These are phyloP conservation scores for Silene uniflora DNA, from an alignment of 148 eudicot species.

Conservation along the genomic window DNA sequence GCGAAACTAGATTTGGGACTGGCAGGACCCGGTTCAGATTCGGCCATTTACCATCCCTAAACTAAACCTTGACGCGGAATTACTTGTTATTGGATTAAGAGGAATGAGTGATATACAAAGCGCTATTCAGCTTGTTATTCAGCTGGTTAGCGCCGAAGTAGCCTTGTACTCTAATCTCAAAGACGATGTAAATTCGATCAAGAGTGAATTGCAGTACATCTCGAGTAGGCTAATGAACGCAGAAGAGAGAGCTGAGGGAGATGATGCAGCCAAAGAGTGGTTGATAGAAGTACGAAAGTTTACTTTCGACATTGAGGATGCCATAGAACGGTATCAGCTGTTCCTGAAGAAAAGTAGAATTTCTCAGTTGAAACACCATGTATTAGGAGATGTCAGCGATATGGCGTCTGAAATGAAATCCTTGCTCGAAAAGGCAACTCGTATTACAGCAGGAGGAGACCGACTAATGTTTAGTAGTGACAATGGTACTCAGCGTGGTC, in stretches of 20 bases:
- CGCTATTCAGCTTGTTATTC: background rate
- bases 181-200: constrained; percentile 4
- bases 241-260: constrained; percentile 20
- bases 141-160: background rate
- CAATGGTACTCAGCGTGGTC: background rate
- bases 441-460: background rate
- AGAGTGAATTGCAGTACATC: constrained; percentile 9
- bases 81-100: background rate
- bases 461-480: background rate
- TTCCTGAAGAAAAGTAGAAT: background rate
- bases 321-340: constrained; percentile 12
- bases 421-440: background rate
- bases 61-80: too few relatives aligned
- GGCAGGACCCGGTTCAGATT: too few relatives aligned
- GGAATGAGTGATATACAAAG: constrained; percentile 1
- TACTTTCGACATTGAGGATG: constrained; percentile 26
- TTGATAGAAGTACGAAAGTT: constrained; percentile 18
- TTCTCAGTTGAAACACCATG: background rate
- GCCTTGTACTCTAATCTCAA: background rate
- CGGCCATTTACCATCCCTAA: too few relatives aligned
- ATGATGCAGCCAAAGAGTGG: constrained; percentile 15
- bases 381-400: background rate
- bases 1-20: too few relatives aligned
- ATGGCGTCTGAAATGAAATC: constrained; percentile 3
- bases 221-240: constrained; percentile 6